These are phyloP conservation scores for Bruguiera sexangula DNA, from an alignment of 345 rosid species.

Conservation along the genomic window DNA sequence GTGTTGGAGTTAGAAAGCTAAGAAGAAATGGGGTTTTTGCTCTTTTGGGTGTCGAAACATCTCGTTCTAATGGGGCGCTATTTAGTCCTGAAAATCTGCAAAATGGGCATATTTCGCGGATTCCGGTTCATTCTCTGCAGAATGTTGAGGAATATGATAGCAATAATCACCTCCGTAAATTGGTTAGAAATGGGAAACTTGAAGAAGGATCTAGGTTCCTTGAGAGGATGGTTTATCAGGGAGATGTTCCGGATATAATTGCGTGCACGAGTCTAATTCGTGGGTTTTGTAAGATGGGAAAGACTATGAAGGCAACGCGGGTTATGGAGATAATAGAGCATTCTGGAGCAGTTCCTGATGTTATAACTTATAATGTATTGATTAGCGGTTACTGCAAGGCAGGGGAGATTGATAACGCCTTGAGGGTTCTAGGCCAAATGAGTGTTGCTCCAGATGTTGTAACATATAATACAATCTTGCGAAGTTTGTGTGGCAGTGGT, in stretches of 20 bases:
- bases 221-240: slow-evolving; percentile 69
- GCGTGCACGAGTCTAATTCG: slow-evolving; percentile 75
- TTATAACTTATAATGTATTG: slow-evolving; percentile 74
- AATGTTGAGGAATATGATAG: slow-evolving; percentile 55
- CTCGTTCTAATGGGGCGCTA: slow-evolving; percentile 44
- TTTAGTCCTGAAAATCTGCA: slow-evolving; percentile 34
- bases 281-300: slow-evolving; percentile 68
- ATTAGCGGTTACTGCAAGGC: slow-evolving; percentile 81
- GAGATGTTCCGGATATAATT: slow-evolving; percentile 67
- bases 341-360: slow-evolving; percentile 75
- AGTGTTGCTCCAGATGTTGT: slow-evolving; percentile 78
- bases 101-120: slow-evolving; percentile 38
- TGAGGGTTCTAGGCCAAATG: slow-evolving; percentile 64
- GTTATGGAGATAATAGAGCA: slow-evolving; percentile 71
- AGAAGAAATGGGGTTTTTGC: slow-evolving; percentile 40
- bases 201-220: slow-evolving; percentile 43
- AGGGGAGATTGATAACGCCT: slow-evolving; percentile 67
- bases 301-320: slow-evolving; percentile 63
- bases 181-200: slow-evolving; percentile 58
- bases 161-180: slow-evolving; percentile 51
- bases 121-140: slow-evolving; percentile 29
- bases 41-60: slow-evolving; percentile 38
- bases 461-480: slow-evolving; percentile 74
- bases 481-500: slow-evolving; percentile 69
- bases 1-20: slow-evolving; percentile 29